Conservation (phyloP, 352 stramenopile species). For the Phytophthora rubi region DNA sequence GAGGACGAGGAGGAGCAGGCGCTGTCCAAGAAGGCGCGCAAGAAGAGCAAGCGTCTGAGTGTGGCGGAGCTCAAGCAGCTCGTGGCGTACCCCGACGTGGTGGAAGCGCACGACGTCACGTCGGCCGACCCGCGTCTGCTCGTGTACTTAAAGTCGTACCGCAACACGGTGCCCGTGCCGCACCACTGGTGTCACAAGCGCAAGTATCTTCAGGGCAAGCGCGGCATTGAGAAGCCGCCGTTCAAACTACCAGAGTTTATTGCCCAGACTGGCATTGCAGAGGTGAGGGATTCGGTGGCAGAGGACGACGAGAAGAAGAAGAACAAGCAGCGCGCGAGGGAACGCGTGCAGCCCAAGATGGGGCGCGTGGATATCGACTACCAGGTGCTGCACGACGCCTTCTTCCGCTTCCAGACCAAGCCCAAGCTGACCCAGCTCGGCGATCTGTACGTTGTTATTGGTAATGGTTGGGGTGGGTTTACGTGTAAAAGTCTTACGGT, state of each 20-base stretch:
- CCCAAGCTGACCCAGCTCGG: slow-evolving; percentile 89
- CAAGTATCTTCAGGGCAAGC: slow-evolving; percentile 98
- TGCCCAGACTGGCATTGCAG: slow-evolving; percentile 93
- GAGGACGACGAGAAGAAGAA: slow-evolving; percentile 93
- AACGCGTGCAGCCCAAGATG: slow-evolving; percentile 96
- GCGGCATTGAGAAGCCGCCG: slow-evolving; percentile 95
- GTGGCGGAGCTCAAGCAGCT: slow-evolving; percentile 97
- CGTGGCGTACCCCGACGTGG: slow-evolving; percentile 93
- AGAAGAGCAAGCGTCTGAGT: slow-evolving; percentile 93
- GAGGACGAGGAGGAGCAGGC: slow-evolving; percentile 47
- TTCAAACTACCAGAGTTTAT: slow-evolving; percentile 98
- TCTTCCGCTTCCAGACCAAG: slow-evolving; percentile 99
- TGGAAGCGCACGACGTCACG: slow-evolving; percentile 98
- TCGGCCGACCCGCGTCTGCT: slow-evolving; percentile 95
- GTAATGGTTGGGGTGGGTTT: neutral
- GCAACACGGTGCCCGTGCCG: slow-evolving; percentile 97
- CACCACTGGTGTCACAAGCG: slow-evolving; percentile 98
- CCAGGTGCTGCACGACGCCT: slow-evolving; percentile 97
- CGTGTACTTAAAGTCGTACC: slow-evolving; percentile 95
- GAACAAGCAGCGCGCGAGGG: slow-evolving; percentile 92
- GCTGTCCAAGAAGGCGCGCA: slow-evolving; percentile 93
- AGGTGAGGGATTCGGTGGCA: slow-evolving; percentile 73
- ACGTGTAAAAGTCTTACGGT: neutral
- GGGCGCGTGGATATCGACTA: slow-evolving; percentile 98
- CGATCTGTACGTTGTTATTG: slow-evolving; percentile 63